Percentiles rank a stretch among this genome's conserved stretches.
Conservation (phyloP, 495 filamentous ascomycete genomes). For the Trichocladium uniseriatum region DNA sequence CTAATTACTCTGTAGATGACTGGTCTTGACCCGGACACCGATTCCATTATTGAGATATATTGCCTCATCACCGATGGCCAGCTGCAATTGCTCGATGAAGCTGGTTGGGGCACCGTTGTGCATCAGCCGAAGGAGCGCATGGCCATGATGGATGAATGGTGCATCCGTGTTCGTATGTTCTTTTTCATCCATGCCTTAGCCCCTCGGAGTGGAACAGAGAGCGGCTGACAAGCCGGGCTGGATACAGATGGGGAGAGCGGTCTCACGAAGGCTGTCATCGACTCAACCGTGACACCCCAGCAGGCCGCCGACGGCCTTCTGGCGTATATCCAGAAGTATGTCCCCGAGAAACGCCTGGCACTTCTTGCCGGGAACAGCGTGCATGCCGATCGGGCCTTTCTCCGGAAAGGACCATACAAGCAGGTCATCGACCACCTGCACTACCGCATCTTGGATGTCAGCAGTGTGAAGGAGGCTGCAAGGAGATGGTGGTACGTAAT, state of each 20-base stretch:
- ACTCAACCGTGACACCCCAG: slow-evolving; percentile 61
- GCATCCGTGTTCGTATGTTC: slow-evolving; percentile 32
- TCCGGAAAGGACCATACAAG: slow-evolving; percentile 63
- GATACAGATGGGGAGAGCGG: slow-evolving; percentile 54
- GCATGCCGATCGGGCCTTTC: slow-evolving; percentile 79
- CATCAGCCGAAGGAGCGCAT: slow-evolving; percentile 63
- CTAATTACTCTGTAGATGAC: too few species aligned
- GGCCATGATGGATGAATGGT: slow-evolving; percentile 64
- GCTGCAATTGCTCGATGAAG: slow-evolving; percentile 63
- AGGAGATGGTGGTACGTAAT: slow-evolving; percentile 57
- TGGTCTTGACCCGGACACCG: slow-evolving; percentile 66
- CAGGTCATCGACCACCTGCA: slow-evolving; percentile 65
- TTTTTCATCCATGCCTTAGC: background rate
- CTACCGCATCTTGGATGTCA: slow-evolving; percentile 88
- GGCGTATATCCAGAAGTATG: slow-evolving; percentile 61
- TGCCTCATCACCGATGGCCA: slow-evolving; percentile 83
- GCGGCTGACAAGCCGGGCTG: background rate
- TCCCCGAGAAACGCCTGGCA: slow-evolving; percentile 54
- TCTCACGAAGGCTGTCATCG: slow-evolving; percentile 65
- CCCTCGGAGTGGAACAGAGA: background rate
- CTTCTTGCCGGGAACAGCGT: slow-evolving; percentile 87
- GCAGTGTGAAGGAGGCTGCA: slow-evolving; percentile 79
- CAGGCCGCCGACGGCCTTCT: slow-evolving; percentile 66
- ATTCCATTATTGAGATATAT: slow-evolving; percentile 84
- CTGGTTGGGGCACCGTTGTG: slow-evolving; percentile 73